Conservation (phyloP, 1,284 basidiomycete genomes). For the Marasmius sp. region DNA sequence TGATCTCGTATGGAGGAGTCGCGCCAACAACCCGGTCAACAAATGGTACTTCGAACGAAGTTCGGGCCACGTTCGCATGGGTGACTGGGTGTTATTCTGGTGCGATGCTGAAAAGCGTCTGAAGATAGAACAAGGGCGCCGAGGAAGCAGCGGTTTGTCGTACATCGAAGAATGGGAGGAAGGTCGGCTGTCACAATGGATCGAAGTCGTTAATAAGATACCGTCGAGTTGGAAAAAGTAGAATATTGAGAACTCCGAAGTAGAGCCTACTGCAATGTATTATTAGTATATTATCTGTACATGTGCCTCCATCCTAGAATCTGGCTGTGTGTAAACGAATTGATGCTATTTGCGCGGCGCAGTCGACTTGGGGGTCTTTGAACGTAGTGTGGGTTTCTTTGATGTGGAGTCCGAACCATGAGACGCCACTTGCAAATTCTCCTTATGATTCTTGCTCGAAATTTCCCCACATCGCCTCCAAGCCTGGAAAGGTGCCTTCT, state of each 20-base stretch:
- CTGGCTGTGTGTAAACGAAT: too few species aligned
- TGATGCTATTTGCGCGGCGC: too few species aligned
- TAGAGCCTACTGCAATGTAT: background rate
- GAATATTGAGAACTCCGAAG: background rate
- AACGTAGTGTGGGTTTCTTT: constrained; percentile 14
- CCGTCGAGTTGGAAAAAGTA: constrained; percentile 76
- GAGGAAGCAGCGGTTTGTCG: constrained; percentile 60
- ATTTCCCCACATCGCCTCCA: constrained; percentile 49
- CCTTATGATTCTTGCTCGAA: constrained; percentile 33
- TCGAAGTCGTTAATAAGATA: constrained; percentile 70
- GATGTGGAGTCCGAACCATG: constrained; percentile 21
- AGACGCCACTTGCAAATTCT: constrained; percentile 18
- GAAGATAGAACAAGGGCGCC: constrained; percentile 63
- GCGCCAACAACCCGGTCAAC: constrained; percentile 94
- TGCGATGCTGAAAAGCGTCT: constrained; percentile 91
- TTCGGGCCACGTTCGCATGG: constrained; percentile 86
- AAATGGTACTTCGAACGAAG: constrained; percentile 99
- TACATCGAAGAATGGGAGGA: constrained; percentile 83
- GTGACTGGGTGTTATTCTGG: constrained; percentile 95
- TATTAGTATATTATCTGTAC: background rate
- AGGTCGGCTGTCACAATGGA: constrained; percentile 78
- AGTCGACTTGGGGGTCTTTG: too few species aligned
- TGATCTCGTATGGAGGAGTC: constrained; percentile 94
- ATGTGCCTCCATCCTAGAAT: too few species aligned
- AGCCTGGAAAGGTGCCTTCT: constrained; percentile 34